A percentile compares a stretch with the other conserved stretches of the same genome.
Evolutionary conservation across 257 asterid genomes (phyloP).

Genomic region (Penstemon davidsonii): DNA sequence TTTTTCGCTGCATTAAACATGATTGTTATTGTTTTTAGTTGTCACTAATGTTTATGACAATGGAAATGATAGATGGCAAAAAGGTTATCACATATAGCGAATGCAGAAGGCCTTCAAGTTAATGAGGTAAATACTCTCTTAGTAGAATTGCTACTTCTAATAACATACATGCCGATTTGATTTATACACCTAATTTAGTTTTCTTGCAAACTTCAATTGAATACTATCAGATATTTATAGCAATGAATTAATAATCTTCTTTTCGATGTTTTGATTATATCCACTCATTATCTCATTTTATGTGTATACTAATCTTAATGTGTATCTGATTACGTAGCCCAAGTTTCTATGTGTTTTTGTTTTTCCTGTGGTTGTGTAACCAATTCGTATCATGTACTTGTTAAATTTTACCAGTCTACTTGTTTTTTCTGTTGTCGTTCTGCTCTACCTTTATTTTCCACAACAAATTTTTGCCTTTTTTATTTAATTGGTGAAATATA

Average conservation of each 20-base stretch:
- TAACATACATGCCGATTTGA: not conserved
- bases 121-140: slow-evolving; percentile 57
- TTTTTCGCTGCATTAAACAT: slow-evolving; percentile 26
- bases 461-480: too few relatives aligned
- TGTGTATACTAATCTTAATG: too few relatives aligned
- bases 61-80: slow-evolving; percentile 73
- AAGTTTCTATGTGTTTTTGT: not conserved
- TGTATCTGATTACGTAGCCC: not conserved
- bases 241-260: too few relatives aligned
- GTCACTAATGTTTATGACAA: slow-evolving; percentile 24
- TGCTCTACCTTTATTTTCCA: too few relatives aligned
- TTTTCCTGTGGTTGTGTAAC: not conserved
- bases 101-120: slow-evolving; percentile 80
- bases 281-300: too few relatives aligned
- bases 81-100: slow-evolving; percentile 82
- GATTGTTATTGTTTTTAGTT: slow-evolving; percentile 19
- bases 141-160: slow-evolving; percentile 1
- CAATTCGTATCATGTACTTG: too few relatives aligned
- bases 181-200: not conserved
- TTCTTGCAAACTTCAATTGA: not conserved
- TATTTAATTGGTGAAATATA: too few relatives aligned
- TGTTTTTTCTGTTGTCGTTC: too few relatives aligned
- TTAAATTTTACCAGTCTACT: too few relatives aligned
- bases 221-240: too few relatives aligned
- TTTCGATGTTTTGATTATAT: not conserved